phyloP scores from a whole-genome alignment of 164 flowering plant genomes.

The Aristolochia fimbriata region DNA sequence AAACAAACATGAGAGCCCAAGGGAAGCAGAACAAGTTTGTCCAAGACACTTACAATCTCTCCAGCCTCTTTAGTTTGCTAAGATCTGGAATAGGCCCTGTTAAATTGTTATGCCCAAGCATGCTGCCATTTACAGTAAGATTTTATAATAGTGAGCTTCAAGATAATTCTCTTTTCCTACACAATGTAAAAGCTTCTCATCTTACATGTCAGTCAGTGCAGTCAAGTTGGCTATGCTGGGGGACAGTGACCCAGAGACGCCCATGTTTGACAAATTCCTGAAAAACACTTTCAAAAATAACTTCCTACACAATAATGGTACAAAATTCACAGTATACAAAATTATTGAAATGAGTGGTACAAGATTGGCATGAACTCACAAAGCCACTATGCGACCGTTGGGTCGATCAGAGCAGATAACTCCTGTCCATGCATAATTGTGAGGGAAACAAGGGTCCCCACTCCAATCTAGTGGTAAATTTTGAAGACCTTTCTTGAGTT shows the following conservation, averaged over 20 bases:
- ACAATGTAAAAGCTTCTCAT: background rate
- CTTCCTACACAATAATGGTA: background rate
- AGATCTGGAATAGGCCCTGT: conserved; percentile 79
- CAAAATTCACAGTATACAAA: background rate
- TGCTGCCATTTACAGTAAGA: conserved; percentile 30
- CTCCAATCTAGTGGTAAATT: conserved; percentile 72
- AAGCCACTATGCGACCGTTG: conserved; percentile 45
- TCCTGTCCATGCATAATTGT: conserved; percentile 70
- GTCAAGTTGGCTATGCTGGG: conserved; percentile 60
- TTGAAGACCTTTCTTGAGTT: conserved; percentile 30
- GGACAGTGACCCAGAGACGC: conserved; percentile 66
- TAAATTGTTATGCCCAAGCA: conserved; percentile 65
- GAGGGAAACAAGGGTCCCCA: conserved; percentile 90
- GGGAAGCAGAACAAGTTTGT: background rate
- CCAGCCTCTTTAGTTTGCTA: conserved; percentile 40
- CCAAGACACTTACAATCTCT: conserved; percentile 50
- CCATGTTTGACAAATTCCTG: conserved; percentile 79
- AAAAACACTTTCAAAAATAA: background rate
- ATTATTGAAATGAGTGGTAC: background rate
- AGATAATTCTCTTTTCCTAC: background rate
- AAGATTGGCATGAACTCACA: conserved; percentile 39
- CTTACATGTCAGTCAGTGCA: conserved; percentile 59
- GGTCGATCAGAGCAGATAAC: conserved; percentile 63
- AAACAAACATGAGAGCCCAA: background rate
- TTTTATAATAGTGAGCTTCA: conserved; percentile 5